Percentiles rank a stretch among this genome's conserved stretches.
phyloP scores from a whole-genome alignment of 352 stramenopile species.

The Phytophthora cajani region DNA sequence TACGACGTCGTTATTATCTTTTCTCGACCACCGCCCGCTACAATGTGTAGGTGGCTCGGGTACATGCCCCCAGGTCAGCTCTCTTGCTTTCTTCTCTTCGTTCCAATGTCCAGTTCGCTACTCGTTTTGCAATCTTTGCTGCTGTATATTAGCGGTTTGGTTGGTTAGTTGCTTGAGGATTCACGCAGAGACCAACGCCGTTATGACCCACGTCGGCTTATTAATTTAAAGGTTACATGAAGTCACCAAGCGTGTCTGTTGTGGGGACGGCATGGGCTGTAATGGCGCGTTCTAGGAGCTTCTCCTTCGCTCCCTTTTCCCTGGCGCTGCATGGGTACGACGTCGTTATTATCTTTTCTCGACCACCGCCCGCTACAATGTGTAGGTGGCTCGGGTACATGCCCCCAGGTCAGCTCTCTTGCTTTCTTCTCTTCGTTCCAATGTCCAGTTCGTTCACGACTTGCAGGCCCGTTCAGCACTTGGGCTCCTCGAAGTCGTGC shows the following conservation, averaged over 20 bases:
- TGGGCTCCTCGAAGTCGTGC: conserved; percentile 71
- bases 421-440: conserved; percentile 11
- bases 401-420: not conserved
- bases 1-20: conserved; percentile 12
- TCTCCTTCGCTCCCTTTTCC: conserved; percentile 22
- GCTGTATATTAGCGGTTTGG: conserved; percentile 15
- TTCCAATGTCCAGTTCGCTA: not conserved
- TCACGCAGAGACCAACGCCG: not conserved
- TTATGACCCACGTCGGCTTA: conserved; percentile 9
- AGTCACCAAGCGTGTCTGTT: conserved; percentile 20
- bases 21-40: conserved; percentile 11
- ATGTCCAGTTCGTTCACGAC: not conserved
- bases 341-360: conserved; percentile 12
- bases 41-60: conserved; percentile 9
- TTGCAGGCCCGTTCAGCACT: conserved; percentile 40
- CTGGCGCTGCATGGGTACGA: conserved; percentile 2
- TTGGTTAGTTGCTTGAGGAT: conserved; percentile 16
- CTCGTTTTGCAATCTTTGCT: not conserved
- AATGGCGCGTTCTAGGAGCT: conserved; percentile 14
- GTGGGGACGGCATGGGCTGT: not conserved
- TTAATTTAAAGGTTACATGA: conserved; percentile 52
- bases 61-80: conserved; percentile 9
- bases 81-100: conserved; percentile 14
- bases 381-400: conserved; percentile 14
- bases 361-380: conserved; percentile 13